phyloP scores from a whole-genome alignment of 2,329 filamentous ascomycete genomes.

The Colletotrichum tropicale region DNA sequence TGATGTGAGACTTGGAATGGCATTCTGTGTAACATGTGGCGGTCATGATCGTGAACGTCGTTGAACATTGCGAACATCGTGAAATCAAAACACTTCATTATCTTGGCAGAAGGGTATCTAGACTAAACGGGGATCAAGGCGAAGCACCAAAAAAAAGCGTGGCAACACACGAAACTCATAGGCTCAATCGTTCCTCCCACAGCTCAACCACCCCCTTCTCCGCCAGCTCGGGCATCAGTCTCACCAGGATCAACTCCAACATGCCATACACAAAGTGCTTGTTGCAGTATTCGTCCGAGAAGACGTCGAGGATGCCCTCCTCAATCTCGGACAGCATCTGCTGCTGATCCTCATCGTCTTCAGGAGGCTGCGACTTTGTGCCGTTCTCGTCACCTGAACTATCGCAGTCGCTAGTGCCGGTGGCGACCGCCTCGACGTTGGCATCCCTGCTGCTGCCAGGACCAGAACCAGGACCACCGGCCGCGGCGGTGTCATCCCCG shows the following conservation, averaged over 20 bases:
- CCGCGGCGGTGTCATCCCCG: neutral
- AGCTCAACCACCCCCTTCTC: conserved; percentile 75
- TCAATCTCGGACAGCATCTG: conserved; percentile 64
- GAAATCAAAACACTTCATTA: neutral
- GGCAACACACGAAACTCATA: neutral
- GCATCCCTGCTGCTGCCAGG: conserved; percentile 5
- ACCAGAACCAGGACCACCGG: neutral
- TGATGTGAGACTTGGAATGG: neutral
- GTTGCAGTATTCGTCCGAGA: conserved; percentile 87
- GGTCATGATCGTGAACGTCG: neutral
- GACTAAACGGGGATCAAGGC: neutral
- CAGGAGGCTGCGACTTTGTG: conserved; percentile 19
- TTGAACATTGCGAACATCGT: neutral
- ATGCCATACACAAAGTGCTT: conserved; percentile 87
- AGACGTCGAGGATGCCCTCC: conserved; percentile 70
- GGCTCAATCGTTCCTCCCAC: conserved; percentile 71
- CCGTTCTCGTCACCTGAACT: conserved; percentile 23
- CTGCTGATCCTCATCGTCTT: conserved; percentile 45
- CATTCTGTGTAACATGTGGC: neutral
- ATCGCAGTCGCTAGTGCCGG: conserved; percentile 18
- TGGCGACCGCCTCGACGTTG: conserved; percentile 26
- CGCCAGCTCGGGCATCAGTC: conserved; percentile 82
- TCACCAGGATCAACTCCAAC: conserved; percentile 81
- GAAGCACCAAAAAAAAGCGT: neutral
- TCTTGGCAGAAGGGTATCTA: conserved; percentile 16